phyloP scores from a whole-genome alignment of 2,329 filamentous ascomycete species.

The Arachnomyces sp. region DNA sequence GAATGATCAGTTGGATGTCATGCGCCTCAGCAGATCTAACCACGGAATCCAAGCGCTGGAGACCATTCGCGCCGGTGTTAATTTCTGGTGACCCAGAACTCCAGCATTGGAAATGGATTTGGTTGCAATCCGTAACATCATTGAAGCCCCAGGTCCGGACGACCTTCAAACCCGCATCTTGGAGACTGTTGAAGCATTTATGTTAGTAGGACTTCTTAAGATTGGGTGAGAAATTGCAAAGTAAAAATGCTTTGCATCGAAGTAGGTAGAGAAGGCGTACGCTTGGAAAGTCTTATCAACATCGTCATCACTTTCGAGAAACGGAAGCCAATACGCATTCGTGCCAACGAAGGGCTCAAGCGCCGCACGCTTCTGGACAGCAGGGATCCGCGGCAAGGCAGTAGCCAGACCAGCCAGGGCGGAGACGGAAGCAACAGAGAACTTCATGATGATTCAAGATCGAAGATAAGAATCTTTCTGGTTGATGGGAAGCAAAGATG shows the following conservation, averaged over 20 bases:
- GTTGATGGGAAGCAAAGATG: no score
- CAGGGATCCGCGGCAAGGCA: not conserved
- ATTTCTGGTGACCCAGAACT: slow-evolving; percentile 40
- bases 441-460: slow-evolving; percentile 1
- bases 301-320: slow-evolving; percentile 42
- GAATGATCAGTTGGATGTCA: slow-evolving; percentile 52
- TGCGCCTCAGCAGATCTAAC: slow-evolving; percentile 52
- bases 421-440: not conserved
- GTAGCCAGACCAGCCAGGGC: not conserved
- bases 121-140: slow-evolving; percentile 37
- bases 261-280: slow-evolving; percentile 13
- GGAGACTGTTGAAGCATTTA: slow-evolving; percentile 12
- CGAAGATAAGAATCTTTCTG: not conserved
- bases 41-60: slow-evolving; percentile 59
- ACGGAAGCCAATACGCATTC: slow-evolving; percentile 48
- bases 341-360: slow-evolving; percentile 36
- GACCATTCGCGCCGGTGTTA: slow-evolving; percentile 56
- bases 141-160: slow-evolving; percentile 51
- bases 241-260: no score
- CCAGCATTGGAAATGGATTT: slow-evolving; percentile 40
- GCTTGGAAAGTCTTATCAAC: slow-evolving; percentile 36
- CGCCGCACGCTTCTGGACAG: not conserved
- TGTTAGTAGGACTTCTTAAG: not conserved
- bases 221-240: not conserved
- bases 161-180: slow-evolving; percentile 41